Conservation (phyloP, 1,284 basidiomycete species). For the Trichosporon ovoides region DNA sequence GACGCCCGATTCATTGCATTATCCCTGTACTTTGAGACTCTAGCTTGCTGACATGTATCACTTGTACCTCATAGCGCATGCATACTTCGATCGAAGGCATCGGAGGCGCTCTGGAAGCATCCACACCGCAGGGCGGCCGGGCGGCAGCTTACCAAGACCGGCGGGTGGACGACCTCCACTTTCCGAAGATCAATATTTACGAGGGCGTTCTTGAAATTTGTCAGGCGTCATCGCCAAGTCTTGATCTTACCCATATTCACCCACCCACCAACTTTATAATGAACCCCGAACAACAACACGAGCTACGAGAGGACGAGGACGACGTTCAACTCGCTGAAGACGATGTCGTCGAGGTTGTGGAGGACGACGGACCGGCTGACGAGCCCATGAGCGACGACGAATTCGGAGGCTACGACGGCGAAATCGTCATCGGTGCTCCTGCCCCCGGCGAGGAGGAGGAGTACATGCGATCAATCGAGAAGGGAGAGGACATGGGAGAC, state of each 20-base stretch:
- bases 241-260: neutral
- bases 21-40: neutral
- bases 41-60: neutral
- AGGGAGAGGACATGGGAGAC: constrained; percentile 18
- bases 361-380: constrained; percentile 63
- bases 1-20: neutral
- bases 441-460: constrained; percentile 33
- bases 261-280: neutral
- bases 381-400: constrained; percentile 53
- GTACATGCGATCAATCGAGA: constrained; percentile 18
- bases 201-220: neutral
- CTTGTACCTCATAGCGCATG: neutral
- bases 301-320: constrained; percentile 29
- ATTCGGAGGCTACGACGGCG: constrained; percentile 50
- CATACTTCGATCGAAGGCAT: neutral
- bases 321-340: constrained; percentile 42
- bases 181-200: neutral
- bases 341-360: constrained; percentile 43
- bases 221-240: neutral
- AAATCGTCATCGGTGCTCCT: constrained; percentile 48
- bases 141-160: constrained; percentile 1
- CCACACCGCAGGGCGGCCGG: too few species aligned
- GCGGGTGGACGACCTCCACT: constrained; percentile 7
- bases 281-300: neutral
- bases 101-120: neutral